Base-by-base conservation (phyloP, 768 basidiomycete species). In the Boletus rubroflammeus region DNA sequence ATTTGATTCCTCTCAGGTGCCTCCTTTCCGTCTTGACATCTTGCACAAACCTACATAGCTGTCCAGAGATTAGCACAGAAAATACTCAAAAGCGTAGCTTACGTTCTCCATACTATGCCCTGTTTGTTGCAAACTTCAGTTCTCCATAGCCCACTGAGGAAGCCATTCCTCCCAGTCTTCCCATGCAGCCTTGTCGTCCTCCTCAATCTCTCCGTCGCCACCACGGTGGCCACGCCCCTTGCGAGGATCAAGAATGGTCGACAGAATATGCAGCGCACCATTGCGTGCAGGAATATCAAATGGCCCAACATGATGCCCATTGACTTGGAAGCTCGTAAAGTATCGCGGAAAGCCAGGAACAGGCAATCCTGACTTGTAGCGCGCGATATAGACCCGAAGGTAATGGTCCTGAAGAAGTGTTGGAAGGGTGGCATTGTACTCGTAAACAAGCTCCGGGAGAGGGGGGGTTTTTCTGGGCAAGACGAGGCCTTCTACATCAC, bases 161-260 rank as follows among this genome's bases (percentile, higher is more conserved):
- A 59, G 51, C 58, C 58, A 59, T 8, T 46, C 52, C 26, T 59
- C 58, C 58, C 58, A 59, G 8, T 49, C 43, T 25, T 59, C 58
- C 58, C 58, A 59, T 17, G 43, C 28, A 15, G 41, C 21, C 7
- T 40, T 19, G 21, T 31, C 26, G 4, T 26, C 31, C 26, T n/a
- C 47, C n/a, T 38, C 47, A 2, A n/a, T 13, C 21, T 32, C 26
- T 49, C 43, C 31, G 34, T 23, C 17, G 15, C 19, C 26, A 3
- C 14, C 21, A 11, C n/a, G 28, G 28, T 45, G 32, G 42, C 28
- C 28, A 15, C 3, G 47, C 13, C 58, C 58, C 13, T 50, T 49
- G 19, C 58, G 58, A 28, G 58, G 58, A 40, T 54, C 39, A 23
- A 59, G 58, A 50, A 59, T 44, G 3, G 46, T 55, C 11, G 58